Conservation (phyloP, 2,329 filamentous ascomycete genomes). For the Daldinia sp. region DNA sequence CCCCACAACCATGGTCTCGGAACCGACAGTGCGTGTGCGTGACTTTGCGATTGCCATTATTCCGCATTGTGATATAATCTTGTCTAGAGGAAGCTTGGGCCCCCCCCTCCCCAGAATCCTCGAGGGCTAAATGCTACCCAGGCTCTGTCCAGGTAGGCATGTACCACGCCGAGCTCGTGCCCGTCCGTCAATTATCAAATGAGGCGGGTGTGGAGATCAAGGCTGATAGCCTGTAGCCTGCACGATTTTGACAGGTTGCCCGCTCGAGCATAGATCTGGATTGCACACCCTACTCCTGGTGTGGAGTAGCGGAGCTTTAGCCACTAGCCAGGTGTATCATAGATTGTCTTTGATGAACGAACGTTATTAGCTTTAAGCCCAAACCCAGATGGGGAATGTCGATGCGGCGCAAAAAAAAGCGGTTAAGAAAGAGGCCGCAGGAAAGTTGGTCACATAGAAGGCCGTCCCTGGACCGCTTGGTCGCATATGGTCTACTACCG, state of each 20-base stretch:
- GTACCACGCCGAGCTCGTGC: constrained; percentile 19
- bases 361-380: constrained; percentile 19
- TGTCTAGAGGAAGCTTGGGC: constrained; percentile 31
- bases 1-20: constrained; percentile 43
- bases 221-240: constrained; percentile 29
- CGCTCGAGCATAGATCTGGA: constrained; percentile 32
- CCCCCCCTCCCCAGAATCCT: constrained; percentile 10
- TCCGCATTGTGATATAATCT: constrained; percentile 35
- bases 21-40: constrained; percentile 36
- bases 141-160: neutral
- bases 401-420: constrained; percentile 31
- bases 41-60: constrained; percentile 36
- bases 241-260: constrained; percentile 40
- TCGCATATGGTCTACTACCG: constrained; percentile 15
- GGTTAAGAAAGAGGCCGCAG: constrained; percentile 13
- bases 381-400: constrained; percentile 32
- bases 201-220: constrained; percentile 39
- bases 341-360: constrained; percentile 19
- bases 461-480: constrained; percentile 13
- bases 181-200: constrained; percentile 38
- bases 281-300: constrained; percentile 9
- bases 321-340: constrained; percentile 7
- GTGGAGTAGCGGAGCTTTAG: constrained; percentile 18
- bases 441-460: constrained; percentile 20
- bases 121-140: constrained; percentile 11